Conservation (phyloP, 148 eudicot species). For the Amaranthus palmeri region DNA sequence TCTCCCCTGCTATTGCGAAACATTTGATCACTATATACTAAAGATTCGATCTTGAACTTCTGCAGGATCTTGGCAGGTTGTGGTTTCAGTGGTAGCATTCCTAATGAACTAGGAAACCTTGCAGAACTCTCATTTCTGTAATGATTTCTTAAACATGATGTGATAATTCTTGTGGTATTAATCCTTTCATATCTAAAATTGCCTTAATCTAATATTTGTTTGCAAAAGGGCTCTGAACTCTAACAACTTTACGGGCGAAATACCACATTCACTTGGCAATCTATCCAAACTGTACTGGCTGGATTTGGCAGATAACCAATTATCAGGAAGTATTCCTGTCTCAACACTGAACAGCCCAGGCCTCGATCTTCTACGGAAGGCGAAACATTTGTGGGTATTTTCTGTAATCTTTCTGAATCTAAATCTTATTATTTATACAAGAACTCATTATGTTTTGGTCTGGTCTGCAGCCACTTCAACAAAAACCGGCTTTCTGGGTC, state of each 20-base stretch:
- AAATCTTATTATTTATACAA: not conserved
- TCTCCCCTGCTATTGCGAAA: no score
- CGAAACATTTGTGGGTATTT: slow-evolving; percentile 78
- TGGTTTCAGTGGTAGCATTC: slow-evolving; percentile 77
- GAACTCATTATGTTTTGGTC: slow-evolving; percentile 9
- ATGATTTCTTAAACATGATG: slow-evolving; percentile 15
- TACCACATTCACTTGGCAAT: slow-evolving; percentile 73
- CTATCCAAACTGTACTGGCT: slow-evolving; percentile 80
- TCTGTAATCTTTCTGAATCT: not conserved
- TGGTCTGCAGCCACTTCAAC: slow-evolving; percentile 70
- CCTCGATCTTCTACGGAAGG: slow-evolving; percentile 58
- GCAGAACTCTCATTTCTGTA: slow-evolving; percentile 59
- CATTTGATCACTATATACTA: not conserved
- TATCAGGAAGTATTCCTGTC: slow-evolving; percentile 71
- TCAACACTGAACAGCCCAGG: slow-evolving; percentile 57
- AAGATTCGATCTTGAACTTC: not conserved
- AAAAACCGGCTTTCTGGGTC: slow-evolving; percentile 79
- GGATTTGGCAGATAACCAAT: slow-evolving; percentile 80
- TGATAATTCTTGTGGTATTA: not conserved
- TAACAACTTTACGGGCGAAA: slow-evolving; percentile 70
- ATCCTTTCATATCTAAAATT: not conserved
- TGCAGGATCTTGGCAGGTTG: slow-evolving; percentile 87
- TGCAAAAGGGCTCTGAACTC: slow-evolving; percentile 70
- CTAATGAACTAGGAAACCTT: slow-evolving; percentile 74
- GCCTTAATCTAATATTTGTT: not conserved